Conservation (phyloP, 441 rosid genomes). For the Euphorbia schlechtendalii region DNA sequence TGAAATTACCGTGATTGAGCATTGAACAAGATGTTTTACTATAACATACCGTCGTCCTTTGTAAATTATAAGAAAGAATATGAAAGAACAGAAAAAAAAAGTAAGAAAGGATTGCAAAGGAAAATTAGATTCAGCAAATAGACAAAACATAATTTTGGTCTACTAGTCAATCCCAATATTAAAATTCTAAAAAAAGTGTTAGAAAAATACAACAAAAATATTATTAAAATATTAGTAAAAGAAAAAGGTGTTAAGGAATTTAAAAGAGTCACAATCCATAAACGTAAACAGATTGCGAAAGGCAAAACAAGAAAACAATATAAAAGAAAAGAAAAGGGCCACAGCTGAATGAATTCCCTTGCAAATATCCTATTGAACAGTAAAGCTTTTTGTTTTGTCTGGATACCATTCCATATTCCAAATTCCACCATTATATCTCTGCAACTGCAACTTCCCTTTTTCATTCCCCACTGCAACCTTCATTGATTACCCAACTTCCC, state of each 20-base stretch:
- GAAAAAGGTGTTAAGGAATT: constrained; percentile 19
- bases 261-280: constrained; percentile 46
- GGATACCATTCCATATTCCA: too few species aligned
- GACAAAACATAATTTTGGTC: constrained; percentile 28
- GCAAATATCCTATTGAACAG: constrained; percentile 48
- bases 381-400: constrained; percentile 5
- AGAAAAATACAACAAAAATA: constrained; percentile 12
- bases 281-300: constrained; percentile 16
- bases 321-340: not conserved
- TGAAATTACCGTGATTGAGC: too few species aligned
- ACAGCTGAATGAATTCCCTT: constrained; percentile 17
- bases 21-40: too few species aligned
- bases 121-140: constrained; percentile 5
- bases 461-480: constrained; percentile 15
- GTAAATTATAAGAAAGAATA: too few species aligned
- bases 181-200: constrained; percentile 29
- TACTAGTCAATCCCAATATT: constrained; percentile 39
- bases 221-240: constrained; percentile 1
- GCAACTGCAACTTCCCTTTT: constrained; percentile 26
- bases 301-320: constrained; percentile 8
- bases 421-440: constrained; percentile 26
- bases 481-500: constrained; percentile 40
- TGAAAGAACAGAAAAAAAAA: too few species aligned
- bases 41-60: too few species aligned
- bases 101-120: too few species aligned